A percentile compares a stretch with the other conserved stretches of the same genome.
Conservation (phyloP, 1,284 basidiomycete genomes). For the Fomitiporia mediterranea region DNA sequence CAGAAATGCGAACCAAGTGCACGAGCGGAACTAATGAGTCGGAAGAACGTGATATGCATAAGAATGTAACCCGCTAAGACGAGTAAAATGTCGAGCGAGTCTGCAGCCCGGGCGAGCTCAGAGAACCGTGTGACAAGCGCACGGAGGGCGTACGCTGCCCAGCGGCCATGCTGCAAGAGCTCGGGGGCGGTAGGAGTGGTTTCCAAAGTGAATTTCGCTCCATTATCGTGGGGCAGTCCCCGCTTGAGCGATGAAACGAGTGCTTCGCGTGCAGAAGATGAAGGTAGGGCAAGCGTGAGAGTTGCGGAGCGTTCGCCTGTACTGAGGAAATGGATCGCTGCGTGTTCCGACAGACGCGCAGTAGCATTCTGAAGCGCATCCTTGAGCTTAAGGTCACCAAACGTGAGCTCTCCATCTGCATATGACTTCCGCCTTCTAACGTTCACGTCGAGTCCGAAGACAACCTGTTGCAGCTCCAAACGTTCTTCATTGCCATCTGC, state of each 20-base stretch:
- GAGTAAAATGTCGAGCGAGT: conserved; percentile 93
- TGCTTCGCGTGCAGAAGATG: conserved; percentile 27
- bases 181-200: conserved; percentile 25
- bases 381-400: conserved; percentile 6
- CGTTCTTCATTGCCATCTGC: conserved; percentile 26
- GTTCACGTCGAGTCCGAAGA: conserved; percentile 48
- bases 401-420: conserved; percentile 19
- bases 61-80: conserved; percentile 93
- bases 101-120: conserved; percentile 85
- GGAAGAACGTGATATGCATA: conserved; percentile 95
- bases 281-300: conserved; percentile 27
- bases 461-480: conserved; percentile 62
- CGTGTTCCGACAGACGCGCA: conserved; percentile 13
- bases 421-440: conserved; percentile 29
- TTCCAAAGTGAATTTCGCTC: conserved; percentile 46
- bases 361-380: conserved; percentile 12
- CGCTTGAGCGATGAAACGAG: conserved; percentile 38
- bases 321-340: conserved; percentile 17
- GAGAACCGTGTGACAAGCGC: conserved; percentile 82
- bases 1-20: conserved; percentile 87
- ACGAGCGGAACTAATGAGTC: conserved; percentile 83
- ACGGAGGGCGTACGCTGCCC: conserved; percentile 84
- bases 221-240: conserved; percentile 50
- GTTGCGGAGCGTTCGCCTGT: conserved; percentile 19
- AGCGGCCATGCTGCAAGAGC: conserved; percentile 53